Percentiles rank a stretch among this genome's conserved stretches.
Conservation (phyloP, 208 protist genomes). For the Leishmania lainsoni region DNA sequence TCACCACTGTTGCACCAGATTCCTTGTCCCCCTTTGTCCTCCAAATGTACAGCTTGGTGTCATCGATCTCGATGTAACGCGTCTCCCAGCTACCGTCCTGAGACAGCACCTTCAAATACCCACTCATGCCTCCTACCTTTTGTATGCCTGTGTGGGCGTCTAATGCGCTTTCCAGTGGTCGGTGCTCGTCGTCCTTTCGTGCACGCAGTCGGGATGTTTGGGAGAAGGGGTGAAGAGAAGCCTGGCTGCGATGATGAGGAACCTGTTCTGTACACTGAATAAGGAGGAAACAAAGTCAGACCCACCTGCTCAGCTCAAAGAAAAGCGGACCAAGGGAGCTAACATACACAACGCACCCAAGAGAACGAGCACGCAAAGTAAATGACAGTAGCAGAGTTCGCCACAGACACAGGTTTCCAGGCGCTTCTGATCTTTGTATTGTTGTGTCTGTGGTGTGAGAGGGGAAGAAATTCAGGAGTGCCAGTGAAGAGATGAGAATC, state of each 20-base stretch:
- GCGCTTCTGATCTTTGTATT: background rate
- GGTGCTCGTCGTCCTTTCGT: background rate
- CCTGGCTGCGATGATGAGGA: background rate
- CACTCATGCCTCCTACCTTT: constrained; percentile 24
- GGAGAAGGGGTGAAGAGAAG: background rate
- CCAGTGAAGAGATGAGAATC: background rate
- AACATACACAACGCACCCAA: background rate
- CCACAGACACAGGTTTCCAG: background rate
- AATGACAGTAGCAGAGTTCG: background rate
- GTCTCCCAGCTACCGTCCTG: constrained; percentile 45
- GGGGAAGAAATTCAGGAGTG: background rate
- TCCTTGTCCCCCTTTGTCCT: constrained; percentile 42
- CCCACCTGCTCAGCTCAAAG: background rate
- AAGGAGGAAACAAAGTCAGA: background rate
- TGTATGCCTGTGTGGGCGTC: background rate
- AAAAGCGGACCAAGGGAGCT: background rate
- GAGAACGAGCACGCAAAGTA: background rate
- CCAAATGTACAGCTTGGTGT: constrained; percentile 74
- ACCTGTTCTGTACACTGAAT: background rate
- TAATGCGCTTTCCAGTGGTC: background rate
- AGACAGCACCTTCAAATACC: constrained; percentile 49
- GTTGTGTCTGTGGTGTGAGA: background rate
- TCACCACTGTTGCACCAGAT: constrained; percentile 32
- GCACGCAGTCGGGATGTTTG: background rate
- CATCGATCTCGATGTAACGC: constrained; percentile 70